phyloP scores from a whole-genome alignment of 2,329 filamentous ascomycete species.

The Fusarium mangiferae region DNA sequence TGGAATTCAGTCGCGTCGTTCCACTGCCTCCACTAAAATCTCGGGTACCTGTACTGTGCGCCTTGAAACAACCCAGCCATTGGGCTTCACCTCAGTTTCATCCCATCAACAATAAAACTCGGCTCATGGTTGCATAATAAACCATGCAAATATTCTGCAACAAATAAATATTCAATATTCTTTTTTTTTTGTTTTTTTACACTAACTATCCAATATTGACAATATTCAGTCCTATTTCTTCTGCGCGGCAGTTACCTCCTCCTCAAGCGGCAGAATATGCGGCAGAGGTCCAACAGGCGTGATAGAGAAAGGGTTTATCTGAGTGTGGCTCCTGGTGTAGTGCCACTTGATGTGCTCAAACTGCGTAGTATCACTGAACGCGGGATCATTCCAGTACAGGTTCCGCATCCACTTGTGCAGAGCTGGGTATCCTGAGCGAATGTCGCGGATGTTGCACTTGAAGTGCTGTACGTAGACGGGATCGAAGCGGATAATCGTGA shows the following conservation, averaged over 20 bases:
- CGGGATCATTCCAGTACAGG: slow-evolving; percentile 84
- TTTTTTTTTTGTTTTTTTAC: background rate
- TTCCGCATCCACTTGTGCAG: slow-evolving; percentile 84
- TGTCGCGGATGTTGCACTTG: slow-evolving; percentile 87
- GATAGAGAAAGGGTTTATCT: slow-evolving; percentile 77
- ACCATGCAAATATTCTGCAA: background rate
- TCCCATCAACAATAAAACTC: slow-evolving; percentile 11
- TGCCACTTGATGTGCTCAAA: slow-evolving; percentile 95
- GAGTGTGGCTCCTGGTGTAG: slow-evolving; percentile 69
- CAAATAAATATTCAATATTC: background rate
- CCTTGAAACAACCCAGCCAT: background rate
- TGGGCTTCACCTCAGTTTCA: slow-evolving; percentile 24
- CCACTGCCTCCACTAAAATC: slow-evolving; percentile 22
- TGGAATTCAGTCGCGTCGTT: background rate
- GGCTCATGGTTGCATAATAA: slow-evolving; percentile 6
- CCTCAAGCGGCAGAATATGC: slow-evolving; percentile 78
- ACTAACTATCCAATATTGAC: background rate
- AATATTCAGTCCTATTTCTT: slow-evolving; percentile 16
- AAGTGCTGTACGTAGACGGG: slow-evolving; percentile 88
- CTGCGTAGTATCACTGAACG: slow-evolving; percentile 85
- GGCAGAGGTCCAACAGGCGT: slow-evolving; percentile 88
- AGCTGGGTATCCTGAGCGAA: slow-evolving; percentile 82
- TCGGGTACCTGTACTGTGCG: slow-evolving; percentile 8
- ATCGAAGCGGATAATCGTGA: slow-evolving; percentile 80
- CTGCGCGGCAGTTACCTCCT: slow-evolving; percentile 75